Conservation (phyloP, 306 rosid genomes). For the Cucurbita maxima region DNA sequence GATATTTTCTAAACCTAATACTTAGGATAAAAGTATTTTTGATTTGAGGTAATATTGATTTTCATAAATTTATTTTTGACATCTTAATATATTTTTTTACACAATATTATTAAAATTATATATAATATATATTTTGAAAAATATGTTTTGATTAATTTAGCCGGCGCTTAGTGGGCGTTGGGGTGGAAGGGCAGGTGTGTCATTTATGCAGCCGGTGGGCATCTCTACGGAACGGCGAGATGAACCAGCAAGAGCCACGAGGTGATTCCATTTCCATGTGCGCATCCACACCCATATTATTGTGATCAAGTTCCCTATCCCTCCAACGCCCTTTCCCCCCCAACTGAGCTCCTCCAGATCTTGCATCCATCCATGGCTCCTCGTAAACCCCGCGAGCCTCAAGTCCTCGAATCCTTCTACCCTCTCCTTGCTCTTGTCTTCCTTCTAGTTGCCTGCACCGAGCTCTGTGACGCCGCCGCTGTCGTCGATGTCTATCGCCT, state of each 20-base stretch:
- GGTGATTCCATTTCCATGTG: background rate
- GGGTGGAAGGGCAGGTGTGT: background rate
- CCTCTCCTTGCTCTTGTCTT: conserved; percentile 62
- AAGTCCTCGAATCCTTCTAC: conserved; percentile 50
- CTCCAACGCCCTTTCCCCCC: background rate
- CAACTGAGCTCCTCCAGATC: background rate
- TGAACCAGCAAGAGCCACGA: background rate
- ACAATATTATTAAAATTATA: no score
- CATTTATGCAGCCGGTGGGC: background rate
- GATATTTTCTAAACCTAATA: no score
- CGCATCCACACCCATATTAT: background rate
- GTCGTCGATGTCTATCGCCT: conserved; percentile 91
- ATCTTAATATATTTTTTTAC: no score
- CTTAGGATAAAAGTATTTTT: no score
- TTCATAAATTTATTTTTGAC: no score
- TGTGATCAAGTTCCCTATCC: background rate
- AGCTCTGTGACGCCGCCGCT: conserved; percentile 90
- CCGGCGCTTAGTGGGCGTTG: no score
- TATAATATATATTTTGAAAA: no score
- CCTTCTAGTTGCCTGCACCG: conserved; percentile 72
- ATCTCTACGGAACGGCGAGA: background rate
- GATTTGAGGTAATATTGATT: no score
- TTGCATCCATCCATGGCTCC: conserved; percentile 30
- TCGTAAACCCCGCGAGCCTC: conserved; percentile 30
- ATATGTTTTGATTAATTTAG: no score